Evolutionary conservation across 495 filamentous ascomycete species (phyloP).

Genomic region (Penicillium paxilli): DNA sequence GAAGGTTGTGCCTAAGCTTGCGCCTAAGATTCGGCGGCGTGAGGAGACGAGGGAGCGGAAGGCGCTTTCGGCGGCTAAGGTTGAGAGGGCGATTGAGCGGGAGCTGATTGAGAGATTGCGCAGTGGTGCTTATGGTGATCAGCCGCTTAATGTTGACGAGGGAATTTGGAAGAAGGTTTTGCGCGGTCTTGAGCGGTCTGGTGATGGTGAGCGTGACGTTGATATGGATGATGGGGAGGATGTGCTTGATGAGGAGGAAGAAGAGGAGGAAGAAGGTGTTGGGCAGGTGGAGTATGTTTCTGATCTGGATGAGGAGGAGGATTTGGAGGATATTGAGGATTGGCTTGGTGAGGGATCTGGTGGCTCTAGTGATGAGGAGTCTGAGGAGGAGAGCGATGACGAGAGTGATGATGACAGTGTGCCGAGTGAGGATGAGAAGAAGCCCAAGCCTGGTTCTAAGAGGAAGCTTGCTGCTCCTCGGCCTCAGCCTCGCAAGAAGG

Average conservation of each 20-base stretch:
- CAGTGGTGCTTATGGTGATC: conserved; percentile 92
- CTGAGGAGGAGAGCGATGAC: conserved; percentile 50
- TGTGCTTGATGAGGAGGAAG: conserved; percentile 64
- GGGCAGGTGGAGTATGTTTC: conserved; percentile 85
- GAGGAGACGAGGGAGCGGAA: conserved; percentile 93
- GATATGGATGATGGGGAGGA: conserved; percentile 89
- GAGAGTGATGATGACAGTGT: conserved; percentile 45
- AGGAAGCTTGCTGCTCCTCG: conserved; percentile 63
- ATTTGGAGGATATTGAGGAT: conserved; percentile 71
- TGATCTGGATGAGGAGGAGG: conserved; percentile 66
- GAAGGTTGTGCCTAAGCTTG: conserved; percentile 82
- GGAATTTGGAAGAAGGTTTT: conserved; percentile 97
- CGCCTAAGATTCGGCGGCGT: conserved; percentile 85
- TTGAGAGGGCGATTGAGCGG: conserved; percentile 93
- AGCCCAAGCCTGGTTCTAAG: conserved; percentile 60
- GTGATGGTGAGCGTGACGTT: conserved; percentile 81
- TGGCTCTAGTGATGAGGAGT: conserved; percentile 51
- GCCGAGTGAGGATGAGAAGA: conserved; percentile 45
- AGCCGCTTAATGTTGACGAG: conserved; percentile 91
- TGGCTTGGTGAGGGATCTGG: conserved; percentile 67
- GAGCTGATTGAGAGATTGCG: conserved; percentile 90
- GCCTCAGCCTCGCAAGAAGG: conserved; percentile 63
- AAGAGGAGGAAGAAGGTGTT: conserved; percentile 68
- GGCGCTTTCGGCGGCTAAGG: conserved; percentile 89
- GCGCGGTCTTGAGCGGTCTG: conserved; percentile 80